A percentile compares a stretch with the other conserved stretches of the same genome.
Evolutionary conservation across 495 filamentous ascomycete species (phyloP).

Genomic region (Aspergillus steynii): DNA sequence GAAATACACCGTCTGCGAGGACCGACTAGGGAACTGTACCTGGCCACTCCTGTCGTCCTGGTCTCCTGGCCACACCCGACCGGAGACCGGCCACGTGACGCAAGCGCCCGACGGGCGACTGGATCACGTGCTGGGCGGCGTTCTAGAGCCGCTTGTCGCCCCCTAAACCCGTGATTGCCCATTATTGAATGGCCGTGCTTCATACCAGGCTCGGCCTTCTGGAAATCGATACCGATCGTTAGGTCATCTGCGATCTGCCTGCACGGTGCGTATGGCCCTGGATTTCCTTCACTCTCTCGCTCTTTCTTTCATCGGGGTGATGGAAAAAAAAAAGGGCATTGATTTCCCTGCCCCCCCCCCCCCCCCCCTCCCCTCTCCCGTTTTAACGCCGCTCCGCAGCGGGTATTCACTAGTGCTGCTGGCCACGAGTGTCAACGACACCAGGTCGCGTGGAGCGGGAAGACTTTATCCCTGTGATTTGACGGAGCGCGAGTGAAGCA

Average conservation of each 20-base stretch:
- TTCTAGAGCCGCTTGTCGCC: not conserved
- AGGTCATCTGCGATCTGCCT: conserved; percentile 2
- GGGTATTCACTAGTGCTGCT: conserved; percentile 22
- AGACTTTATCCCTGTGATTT: not conserved
- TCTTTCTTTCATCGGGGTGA: conserved; percentile 4
- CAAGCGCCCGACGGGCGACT: too few relatives aligned
- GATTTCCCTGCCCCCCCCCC: conserved; percentile 3
- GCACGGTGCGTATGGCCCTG: not conserved
- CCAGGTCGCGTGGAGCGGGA: conserved; percentile 2
- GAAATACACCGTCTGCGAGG: too few relatives aligned
- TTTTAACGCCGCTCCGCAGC: conserved; percentile 28
- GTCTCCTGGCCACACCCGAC: not conserved
- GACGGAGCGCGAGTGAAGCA: not conserved
- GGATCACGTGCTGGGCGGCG: not conserved
- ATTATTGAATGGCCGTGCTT: not conserved
- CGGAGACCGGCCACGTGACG: not conserved
- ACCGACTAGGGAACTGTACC: too few relatives aligned
- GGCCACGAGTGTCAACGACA: conserved; percentile 21
- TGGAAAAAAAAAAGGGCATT: conserved; percentile 2
- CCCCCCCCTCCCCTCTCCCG: conserved; percentile 16
- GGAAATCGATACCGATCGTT: conserved; percentile 13
- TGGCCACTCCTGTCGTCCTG: not conserved
- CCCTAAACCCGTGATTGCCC: not conserved
- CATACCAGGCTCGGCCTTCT: conserved; percentile 13
- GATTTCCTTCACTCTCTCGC: not conserved